Conservation (phyloP, 73 alveolate species). For the Paramecium sonneborni region DNA sequence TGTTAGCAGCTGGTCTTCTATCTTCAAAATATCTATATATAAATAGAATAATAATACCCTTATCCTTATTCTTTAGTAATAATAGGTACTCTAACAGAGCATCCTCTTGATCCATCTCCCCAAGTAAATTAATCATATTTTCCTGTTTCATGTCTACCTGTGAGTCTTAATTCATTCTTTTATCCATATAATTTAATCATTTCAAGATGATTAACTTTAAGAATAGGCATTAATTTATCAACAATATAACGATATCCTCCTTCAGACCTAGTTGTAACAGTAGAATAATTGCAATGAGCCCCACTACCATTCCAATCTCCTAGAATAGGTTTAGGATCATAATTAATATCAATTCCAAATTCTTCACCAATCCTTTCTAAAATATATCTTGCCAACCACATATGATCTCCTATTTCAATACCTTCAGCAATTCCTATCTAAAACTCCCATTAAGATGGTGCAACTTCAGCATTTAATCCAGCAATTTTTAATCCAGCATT, state of each 20-base stretch:
- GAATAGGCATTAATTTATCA: slow-evolving; percentile 64
- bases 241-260: slow-evolving; percentile 74
- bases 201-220: slow-evolving; percentile 59
- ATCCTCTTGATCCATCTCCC: slow-evolving; percentile 93
- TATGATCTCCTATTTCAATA: slow-evolving; percentile 87
- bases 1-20: slow-evolving; percentile 93
- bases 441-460: slow-evolving; percentile 96
- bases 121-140: slow-evolving; percentile 75
- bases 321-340: slow-evolving; percentile 75
- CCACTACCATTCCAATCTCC: slow-evolving; percentile 95
- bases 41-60: slow-evolving; percentile 59
- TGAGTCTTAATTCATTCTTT: slow-evolving; percentile 82
- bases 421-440: slow-evolving; percentile 91
- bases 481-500: slow-evolving; percentile 87
- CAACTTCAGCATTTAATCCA: slow-evolving; percentile 92
- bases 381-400: slow-evolving; percentile 87
- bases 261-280: slow-evolving; percentile 79
- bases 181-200: slow-evolving; percentile 76
- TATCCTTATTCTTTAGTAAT: slow-evolving; percentile 69
- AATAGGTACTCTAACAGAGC: slow-evolving; percentile 91
- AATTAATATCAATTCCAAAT: slow-evolving; percentile 54
- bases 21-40: slow-evolving; percentile 85
- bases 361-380: slow-evolving; percentile 69
- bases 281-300: slow-evolving; percentile 89
- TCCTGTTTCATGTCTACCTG: slow-evolving; percentile 88